Base-by-base conservation (phyloP, 1,284 basidiomycete species). In the Ustilago hordei region DNA sequence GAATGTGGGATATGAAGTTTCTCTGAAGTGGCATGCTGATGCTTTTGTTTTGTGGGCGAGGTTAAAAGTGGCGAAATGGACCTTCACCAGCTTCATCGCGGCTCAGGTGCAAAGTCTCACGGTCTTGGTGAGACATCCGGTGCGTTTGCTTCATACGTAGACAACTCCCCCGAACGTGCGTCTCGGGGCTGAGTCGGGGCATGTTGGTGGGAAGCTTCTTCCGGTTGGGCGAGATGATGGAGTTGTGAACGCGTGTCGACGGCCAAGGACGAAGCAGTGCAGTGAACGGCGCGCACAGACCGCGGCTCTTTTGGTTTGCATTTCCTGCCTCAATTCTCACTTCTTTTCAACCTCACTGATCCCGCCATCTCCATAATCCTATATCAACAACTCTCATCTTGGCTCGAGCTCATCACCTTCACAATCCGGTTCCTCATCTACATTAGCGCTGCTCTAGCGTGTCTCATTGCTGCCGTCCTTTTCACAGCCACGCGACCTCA, bases 381-480 rank as follows among this genome's bases (percentile, higher is more conserved):
- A 48, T 34, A 50, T 31, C 31, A 32, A 32, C 15, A 28, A 28
- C 4, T 23, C 12, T 32, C 31, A 9, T 31, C 48, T 50, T 19
- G 19, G 3, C 28, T 48, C 48, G n/a, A 48, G 32, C 38, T 34
- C 4, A 17, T 28, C 63, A 6, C 55, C 54, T 45, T 35, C 55
- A 58, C 61, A 11, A 64, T 67, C 38, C 55, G 32, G 7, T 35
- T 32, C 11, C 35, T 43, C 1, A 7, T 58, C 55, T 57, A 39
- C n/a, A 45, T 54, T 1, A 31, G 38, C 34, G 61, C 70, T 34
- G 58, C 55, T 2, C 28, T 58, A 50, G 58, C 58, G 39, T 63
- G 48, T 50, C 58, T 74, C 23, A 8, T 69, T 41, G 11, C 64
- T 36, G 45, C 60, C 28, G n/a, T 47, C 47, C 38, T 34, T 34